A percentile compares a stretch with the other conserved stretches of the same genome.
Evolutionary conservation across 257 asterid genomes (phyloP).

Genomic region (Lantana camara): DNA sequence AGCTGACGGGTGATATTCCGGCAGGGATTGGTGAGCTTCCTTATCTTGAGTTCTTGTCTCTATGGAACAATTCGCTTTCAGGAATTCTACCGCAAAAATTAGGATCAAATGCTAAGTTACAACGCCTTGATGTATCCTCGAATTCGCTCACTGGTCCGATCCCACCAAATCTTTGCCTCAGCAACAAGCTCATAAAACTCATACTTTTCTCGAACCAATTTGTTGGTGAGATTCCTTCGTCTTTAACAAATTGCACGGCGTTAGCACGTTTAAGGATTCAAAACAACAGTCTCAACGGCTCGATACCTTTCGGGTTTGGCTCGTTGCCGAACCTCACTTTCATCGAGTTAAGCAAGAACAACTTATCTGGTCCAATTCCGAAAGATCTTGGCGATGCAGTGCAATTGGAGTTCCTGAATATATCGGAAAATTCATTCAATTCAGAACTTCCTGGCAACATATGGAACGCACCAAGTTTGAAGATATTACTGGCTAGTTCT

Average conservation of each 20-base stretch:
- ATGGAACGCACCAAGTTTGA: slow-evolving; percentile 72
- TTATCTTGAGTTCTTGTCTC: slow-evolving; percentile 45
- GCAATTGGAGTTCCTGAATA: slow-evolving; percentile 53
- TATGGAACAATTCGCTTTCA: slow-evolving; percentile 87
- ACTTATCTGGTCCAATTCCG: slow-evolving; percentile 67
- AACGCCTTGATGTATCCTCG: slow-evolving; percentile 75
- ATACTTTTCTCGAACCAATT: slow-evolving; percentile 76
- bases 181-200: slow-evolving; percentile 52
- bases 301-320: slow-evolving; percentile 82
- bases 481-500: slow-evolving; percentile 59
- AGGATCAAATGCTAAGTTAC: slow-evolving; percentile 70
- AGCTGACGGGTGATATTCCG: slow-evolving; percentile 75
- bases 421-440: slow-evolving; percentile 63
- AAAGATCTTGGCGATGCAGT: slow-evolving; percentile 66
- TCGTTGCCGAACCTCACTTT: slow-evolving; percentile 62
- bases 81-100: slow-evolving; percentile 69
- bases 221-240: slow-evolving; percentile 61
- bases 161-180: slow-evolving; percentile 71
- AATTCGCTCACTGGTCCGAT: slow-evolving; percentile 71
- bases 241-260: slow-evolving; percentile 66
- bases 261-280: slow-evolving; percentile 64
- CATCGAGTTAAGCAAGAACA: slow-evolving; percentile 71
- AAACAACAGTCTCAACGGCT: slow-evolving; percentile 73
- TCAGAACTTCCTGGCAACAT: slow-evolving; percentile 59
- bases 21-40: slow-evolving; percentile 74